Percentiles rank a stretch among this genome's conserved stretches.
These are phyloP conservation scores for Beauveria bassiana DNA, from an alignment of 2,329 filamentous ascomycete species.

Conservation along the genomic window DNA sequence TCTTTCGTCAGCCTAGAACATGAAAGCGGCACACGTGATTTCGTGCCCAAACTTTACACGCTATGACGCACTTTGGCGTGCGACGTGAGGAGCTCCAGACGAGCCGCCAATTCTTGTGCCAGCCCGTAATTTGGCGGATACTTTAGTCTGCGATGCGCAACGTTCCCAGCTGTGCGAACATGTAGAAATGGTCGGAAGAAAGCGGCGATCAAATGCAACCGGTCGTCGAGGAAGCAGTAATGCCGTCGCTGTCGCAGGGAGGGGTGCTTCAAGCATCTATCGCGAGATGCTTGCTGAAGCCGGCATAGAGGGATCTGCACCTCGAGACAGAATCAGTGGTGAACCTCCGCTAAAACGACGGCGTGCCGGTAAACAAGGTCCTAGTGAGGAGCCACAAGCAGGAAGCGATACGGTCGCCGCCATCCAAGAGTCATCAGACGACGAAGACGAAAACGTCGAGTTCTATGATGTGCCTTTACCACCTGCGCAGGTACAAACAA, in stretches of 20 bases:
- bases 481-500: conserved; percentile 41
- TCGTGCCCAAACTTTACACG: conserved; percentile 7
- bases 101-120: background rate
- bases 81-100: conserved; percentile 11
- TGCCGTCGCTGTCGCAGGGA: conserved; percentile 3
- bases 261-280: conserved; percentile 34
- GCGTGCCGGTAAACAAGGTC: conserved; percentile 17
- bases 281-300: conserved; percentile 42
- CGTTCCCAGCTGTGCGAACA: background rate
- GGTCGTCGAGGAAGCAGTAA: conserved; percentile 12
- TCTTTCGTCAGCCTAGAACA: background rate
- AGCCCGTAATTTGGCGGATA: background rate
- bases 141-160: conserved; percentile 1
- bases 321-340: conserved; percentile 17
- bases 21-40: conserved; percentile 13
- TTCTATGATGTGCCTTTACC: conserved; percentile 46
- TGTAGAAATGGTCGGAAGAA: conserved; percentile 25
- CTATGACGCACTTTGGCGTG: conserved; percentile 20
- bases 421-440: conserved; percentile 15
- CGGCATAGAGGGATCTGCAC: conserved; percentile 26
- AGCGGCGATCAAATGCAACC: conserved; percentile 18
- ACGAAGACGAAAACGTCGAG: conserved; percentile 34
- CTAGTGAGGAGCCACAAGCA: background rate
- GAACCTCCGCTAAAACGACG: conserved; percentile 35
- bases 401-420: background rate